Base-by-base conservation (phyloP, 495 filamentous ascomycete genomes). In the Margaritispora aquatica region DNA sequence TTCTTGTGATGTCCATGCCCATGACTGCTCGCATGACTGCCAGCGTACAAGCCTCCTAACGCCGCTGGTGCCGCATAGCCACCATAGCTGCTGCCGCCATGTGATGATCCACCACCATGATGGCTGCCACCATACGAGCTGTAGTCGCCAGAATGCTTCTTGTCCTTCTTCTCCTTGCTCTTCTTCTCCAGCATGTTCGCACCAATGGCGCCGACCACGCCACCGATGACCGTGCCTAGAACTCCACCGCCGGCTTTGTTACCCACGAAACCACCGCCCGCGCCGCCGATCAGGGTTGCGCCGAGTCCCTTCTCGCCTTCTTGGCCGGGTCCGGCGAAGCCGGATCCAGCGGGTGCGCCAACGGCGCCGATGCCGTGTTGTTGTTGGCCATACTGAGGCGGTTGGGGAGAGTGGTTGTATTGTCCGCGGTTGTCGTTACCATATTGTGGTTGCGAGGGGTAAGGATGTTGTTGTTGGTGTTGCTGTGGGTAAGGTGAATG, bases 181-280 rank as follows among this genome's bases (percentile, higher is more conserved):
- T 78, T 75, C 24, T 77, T 66, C 66, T 80, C 74, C 15, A 82
- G 61, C 4, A 76, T 68, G 44, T 83, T 85, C 19, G 83, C 83
- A 0, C 78, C 82, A 1, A 84, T 70, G 0, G 82, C 83, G 0
- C 83, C 83, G 1, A 76, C 80, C 0, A 80, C 74, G 8, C 73
- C 63, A 0, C 81, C 83, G 0, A 75, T 66, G 1, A 80, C 54
- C 8, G 79, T 81, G 8, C 76, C 79, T 5, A 85, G 60, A 7
- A 70, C 66, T 10, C 73, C 74, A 0, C 80, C 78, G 19, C 77
- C 77, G 15, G 71, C 60, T 62, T 78, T 67, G 29, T 82, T 71
- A 0, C 78, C 83, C 0, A 81, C 38, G 24, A 81, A 76, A 0
- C 74, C 81, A 31, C 81, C 83, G 1, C 69, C 75, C 0, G 75